A percentile compares a stretch with the other conserved stretches of the same genome.
phyloP scores from a whole-genome alignment of 2,329 filamentous ascomycete species.

The Apiospora pterosperma region DNA sequence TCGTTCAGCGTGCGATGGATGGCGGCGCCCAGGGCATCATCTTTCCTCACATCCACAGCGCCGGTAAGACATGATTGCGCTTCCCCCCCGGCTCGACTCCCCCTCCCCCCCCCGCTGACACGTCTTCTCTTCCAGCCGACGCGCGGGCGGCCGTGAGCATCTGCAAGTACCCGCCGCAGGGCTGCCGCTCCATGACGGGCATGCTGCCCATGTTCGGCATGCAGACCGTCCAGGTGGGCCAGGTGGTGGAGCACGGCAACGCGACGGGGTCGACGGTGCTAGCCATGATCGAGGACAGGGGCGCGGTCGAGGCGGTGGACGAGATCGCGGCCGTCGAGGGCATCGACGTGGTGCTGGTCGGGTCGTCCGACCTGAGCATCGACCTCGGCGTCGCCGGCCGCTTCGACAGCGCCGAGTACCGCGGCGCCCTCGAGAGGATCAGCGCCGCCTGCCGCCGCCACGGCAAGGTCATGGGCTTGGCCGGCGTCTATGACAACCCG shows the following conservation, averaged over 20 bases:
- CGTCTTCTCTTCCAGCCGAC: too few species aligned
- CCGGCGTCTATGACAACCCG: slow-evolving; percentile 22
- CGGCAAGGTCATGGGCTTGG: background rate
- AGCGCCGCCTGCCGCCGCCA: background rate
- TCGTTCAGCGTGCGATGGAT: slow-evolving; percentile 29
- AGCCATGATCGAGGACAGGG: background rate
- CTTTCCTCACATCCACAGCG: too few species aligned
- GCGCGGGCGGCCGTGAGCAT: background rate
- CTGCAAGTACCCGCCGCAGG: background rate
- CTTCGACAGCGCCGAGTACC: background rate
- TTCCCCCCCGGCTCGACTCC: too few species aligned
- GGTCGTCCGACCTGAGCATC: background rate
- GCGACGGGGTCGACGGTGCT: background rate
- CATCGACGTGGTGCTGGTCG: slow-evolving; percentile 2
- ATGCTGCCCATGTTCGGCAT: background rate
- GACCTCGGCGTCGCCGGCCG: background rate
- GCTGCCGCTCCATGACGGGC: background rate
- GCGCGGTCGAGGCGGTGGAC: background rate
- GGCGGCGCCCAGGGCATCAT: too few species aligned
- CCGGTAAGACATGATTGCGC: too few species aligned
- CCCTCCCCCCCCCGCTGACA: too few species aligned
- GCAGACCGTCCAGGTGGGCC: background rate
- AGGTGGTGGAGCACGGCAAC: background rate
- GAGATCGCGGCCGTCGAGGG: background rate
- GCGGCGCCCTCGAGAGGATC: background rate